Evolutionary conservation across 768 basidiomycete species (phyloP), one percentile per base, ranked within the genome.

Genomic region (Rhizopogon vinicolor): DNA sequence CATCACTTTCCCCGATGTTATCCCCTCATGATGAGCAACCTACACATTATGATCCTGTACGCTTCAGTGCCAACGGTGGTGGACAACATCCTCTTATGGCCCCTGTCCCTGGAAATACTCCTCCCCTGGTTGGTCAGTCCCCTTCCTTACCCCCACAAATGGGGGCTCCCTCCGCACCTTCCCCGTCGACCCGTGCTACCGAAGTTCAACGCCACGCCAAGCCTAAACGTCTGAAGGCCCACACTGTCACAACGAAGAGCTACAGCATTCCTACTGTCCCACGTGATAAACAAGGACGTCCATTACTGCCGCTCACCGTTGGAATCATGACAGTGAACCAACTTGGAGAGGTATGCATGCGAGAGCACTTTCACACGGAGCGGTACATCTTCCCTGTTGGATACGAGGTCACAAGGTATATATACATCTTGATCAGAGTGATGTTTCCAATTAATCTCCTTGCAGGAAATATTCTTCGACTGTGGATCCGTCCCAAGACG

Each of bases 301-400:
- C 90, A 0, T 78, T 87, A 69, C 71, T 93, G 5, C 91, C 91
- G 0, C 72, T 93, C 33, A 88, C 84, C 62, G 89, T 92, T 16
- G 91, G 91, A 33, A 92, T 93, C 66, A 91, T 93, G 88, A 90
- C 87, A 1, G 85, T 93, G 25, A 76, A 86, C 54, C 82, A 65
- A 57, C 74, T 93, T 0, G 91, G 91, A 2, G 81, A 83, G 51
- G 83, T 92, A 7, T 90, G 87, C 64, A 83, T 85, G 84, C 78
- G 87, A 31, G 89, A 91, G 59, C 87, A 91, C 65, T 93, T 91
- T 64, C 88, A 91, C 66, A 91, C 91, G 0, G 90, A 93, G 66
- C 75, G 91, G 51, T 93, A 93, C 65, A 93, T 93, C 59, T 93
- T 91, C 63, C 91, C 91, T 9, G 86, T 92, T 41, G 89, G 89